These are phyloP conservation scores for Flaveria linearis DNA, from an alignment of 129 eudicot species.

Conservation along the genomic window DNA sequence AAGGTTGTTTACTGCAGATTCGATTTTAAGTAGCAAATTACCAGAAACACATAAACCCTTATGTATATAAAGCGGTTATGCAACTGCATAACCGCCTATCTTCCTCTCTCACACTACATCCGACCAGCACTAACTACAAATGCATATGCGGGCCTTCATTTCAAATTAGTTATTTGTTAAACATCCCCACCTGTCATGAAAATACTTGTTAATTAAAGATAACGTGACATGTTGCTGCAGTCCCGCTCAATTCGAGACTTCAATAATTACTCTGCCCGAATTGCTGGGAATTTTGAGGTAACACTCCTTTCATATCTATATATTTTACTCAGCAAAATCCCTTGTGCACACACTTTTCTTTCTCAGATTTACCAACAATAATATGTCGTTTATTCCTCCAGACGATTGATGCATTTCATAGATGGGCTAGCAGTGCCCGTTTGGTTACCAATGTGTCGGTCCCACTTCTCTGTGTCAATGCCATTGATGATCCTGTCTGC, in stretches of 20 bases:
- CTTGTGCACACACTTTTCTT: not conserved
- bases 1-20: not conserved
- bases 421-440: constrained; percentile 72
- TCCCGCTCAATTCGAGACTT: constrained; percentile 75
- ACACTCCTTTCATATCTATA: not conserved
- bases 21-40: not conserved
- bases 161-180: not conserved
- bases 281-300: constrained; percentile 80
- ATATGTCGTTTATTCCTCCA: constrained; percentile 24
- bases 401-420: constrained; percentile 86
- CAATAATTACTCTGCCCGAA: constrained; percentile 68
- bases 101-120: not conserved
- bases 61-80: not conserved
- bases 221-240: constrained; percentile 38
- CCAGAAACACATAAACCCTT: not conserved
- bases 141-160: not conserved
- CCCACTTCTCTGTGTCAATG: constrained; percentile 88
- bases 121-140: not conserved
- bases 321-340: not conserved
- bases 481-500: constrained; percentile 95
- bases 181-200: not conserved
- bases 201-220: not conserved
- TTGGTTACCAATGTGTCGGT: constrained; percentile 63
- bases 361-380: constrained; percentile 20
- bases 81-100: not conserved